Evolutionary conservation across 345 rosid species (phyloP), one percentile per base, ranked within the genome.

Genomic region (Pistacia atlantica): DNA sequence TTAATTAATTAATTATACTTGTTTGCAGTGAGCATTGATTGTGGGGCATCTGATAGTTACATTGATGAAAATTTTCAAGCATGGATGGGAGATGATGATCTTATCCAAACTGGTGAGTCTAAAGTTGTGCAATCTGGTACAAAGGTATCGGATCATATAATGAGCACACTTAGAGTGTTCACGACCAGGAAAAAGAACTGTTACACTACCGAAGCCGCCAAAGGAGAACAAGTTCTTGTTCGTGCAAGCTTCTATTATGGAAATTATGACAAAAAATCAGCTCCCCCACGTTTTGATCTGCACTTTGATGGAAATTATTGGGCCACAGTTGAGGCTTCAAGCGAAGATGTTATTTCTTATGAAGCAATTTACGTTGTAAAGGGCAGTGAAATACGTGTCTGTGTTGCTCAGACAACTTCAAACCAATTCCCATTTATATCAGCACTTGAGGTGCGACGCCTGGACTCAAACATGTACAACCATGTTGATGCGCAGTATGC

Each of bases 191-290:
- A 75, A 60, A 87, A 81, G 55, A 85, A 76, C 52, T 87, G 90
- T 67, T 87, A 87, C 79, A 61, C 78, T 20, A 65, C 80, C 17
- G 8, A 2, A 10, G 74, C 22, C 2, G 22, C 1, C 3, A 70
- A 67, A 42, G 85, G 84, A 5, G 63, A 28, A 3, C 59, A 78
- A 45, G 75, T 87, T 35, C 81, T 79, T 18, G 79, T 85, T 25
- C 75, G 87, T 2, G 85, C 85, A 2, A 79, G 79, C 65, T 87
- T 83, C 65, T 79, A 58, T 38, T 85, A 87, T 18, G 86, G 87
- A 17, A 82, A 87, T 57, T 85, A 87, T 20, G 90, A 87, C 78
- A 7, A 60, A 10, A 81, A 83, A 48, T 80, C 80, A 35, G 48
- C 81, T 22, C 88, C 90, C 12, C 84, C 86, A 0, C 59, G 69